Evolutionary conservation across 2,329 filamentous ascomycete species (phyloP).

Genomic region (Calycina marina): DNA sequence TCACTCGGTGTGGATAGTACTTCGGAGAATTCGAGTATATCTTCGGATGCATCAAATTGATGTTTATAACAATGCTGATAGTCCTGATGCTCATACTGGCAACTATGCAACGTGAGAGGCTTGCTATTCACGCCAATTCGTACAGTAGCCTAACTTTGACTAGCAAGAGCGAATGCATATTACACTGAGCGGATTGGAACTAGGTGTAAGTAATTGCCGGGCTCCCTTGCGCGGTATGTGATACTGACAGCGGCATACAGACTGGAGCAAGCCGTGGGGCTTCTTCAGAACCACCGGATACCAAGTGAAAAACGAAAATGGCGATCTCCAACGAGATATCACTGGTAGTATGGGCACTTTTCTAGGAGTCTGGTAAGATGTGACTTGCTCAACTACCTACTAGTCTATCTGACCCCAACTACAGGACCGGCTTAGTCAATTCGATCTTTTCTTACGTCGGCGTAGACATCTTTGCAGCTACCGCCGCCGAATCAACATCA

Average conservation of each 20-base stretch:
- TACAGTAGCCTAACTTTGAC: conserved; percentile 3
- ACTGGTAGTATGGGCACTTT: conserved; percentile 24
- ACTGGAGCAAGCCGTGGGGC: conserved; percentile 24
- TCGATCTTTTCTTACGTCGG: conserved; percentile 26
- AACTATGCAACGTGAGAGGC: conserved; percentile 23
- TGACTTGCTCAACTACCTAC: not conserved
- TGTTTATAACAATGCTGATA: conserved; percentile 24
- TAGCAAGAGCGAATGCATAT: conserved; percentile 25
- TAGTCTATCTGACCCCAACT: not conserved
- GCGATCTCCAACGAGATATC: conserved; percentile 20
- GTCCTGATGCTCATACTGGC: conserved; percentile 26
- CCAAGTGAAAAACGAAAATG: conserved; percentile 21
- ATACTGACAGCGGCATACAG: conserved; percentile 8
- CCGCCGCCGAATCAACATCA: conserved; percentile 23
- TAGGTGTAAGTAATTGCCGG: conserved; percentile 23
- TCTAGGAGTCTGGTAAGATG: conserved; percentile 25
- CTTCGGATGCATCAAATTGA: conserved; percentile 26
- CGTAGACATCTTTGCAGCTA: conserved; percentile 26
- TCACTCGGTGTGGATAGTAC: conserved; percentile 6
- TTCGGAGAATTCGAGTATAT: conserved; percentile 27
- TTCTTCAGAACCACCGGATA: conserved; percentile 25
- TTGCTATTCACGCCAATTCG: not conserved
- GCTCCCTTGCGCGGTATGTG: not conserved
- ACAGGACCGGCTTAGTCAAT: conserved; percentile 25
- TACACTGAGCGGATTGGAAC: conserved; percentile 24